A percentile compares a stretch with the other conserved stretches of the same genome.
Conservation (phyloP, 2,329 filamentous ascomycete species). For the Xylariaceae sp. region DNA sequence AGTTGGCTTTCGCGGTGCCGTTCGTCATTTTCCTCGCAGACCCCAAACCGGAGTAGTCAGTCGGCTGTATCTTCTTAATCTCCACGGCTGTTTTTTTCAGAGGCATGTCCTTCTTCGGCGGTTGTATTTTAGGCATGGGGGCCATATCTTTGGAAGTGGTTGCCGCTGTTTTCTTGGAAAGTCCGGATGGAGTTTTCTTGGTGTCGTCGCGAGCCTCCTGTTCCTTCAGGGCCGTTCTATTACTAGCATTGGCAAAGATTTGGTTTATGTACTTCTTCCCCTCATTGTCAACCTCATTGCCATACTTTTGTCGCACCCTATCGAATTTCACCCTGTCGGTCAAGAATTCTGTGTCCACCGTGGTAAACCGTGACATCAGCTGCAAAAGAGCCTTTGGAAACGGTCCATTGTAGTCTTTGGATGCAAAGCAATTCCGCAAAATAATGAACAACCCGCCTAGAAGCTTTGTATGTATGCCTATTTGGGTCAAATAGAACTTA, state of each 20-base stretch:
- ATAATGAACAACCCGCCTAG: conserved; percentile 57
- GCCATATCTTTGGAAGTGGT: conserved; percentile 13
- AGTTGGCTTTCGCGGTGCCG: conserved; percentile 17
- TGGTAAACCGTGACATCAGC: conserved; percentile 64
- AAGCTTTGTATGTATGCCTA: conserved; percentile 60
- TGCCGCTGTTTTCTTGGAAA: conserved; percentile 15
- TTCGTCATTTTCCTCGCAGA: conserved; percentile 34
- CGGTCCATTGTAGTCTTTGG: conserved; percentile 54
- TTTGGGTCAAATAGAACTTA: conserved; percentile 57
- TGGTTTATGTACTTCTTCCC: conserved; percentile 49
- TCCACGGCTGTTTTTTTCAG: conserved; percentile 17
- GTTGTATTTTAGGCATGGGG: conserved; percentile 6
- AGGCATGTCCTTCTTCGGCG: conserved; percentile 13
- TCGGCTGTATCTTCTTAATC: conserved; percentile 27
- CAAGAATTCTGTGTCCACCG: conserved; percentile 60
- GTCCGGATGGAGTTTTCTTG: conserved; percentile 25
- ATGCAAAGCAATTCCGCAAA: conserved; percentile 57
- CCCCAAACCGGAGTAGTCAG: conserved; percentile 32
- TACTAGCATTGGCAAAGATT: conserved; percentile 38
- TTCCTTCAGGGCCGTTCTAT: conserved; percentile 28
- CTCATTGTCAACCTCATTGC: conserved; percentile 64
- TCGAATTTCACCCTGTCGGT: conserved; percentile 68
- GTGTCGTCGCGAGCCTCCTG: conserved; percentile 24
- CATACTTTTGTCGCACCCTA: conserved; percentile 66
- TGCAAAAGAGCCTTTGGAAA: conserved; percentile 59